phyloP scores from a whole-genome alignment of 176 grass and related monocot species.

The Dactylis glomerata region DNA sequence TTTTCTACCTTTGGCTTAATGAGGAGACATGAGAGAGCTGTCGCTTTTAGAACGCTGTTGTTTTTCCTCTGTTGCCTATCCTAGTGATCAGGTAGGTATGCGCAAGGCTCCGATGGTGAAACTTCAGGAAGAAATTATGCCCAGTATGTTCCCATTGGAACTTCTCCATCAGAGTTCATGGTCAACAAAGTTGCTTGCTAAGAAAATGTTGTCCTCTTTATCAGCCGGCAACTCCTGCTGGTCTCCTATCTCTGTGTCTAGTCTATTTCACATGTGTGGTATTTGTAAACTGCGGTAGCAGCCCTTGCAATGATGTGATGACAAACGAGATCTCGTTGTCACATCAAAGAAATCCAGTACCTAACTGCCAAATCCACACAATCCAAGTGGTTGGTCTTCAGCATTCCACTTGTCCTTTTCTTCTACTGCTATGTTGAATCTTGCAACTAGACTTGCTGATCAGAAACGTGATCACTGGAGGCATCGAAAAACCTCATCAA shows the following conservation, averaged over 20 bases:
- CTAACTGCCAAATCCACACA: slow-evolving; percentile 9
- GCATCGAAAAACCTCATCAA: slow-evolving; percentile 20
- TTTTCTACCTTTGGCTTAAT: background rate
- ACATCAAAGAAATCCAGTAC: slow-evolving; percentile 24
- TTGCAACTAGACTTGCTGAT: background rate
- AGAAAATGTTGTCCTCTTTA: slow-evolving; percentile 6
- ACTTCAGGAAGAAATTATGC: slow-evolving; percentile 25
- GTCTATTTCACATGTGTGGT: slow-evolving; percentile 14
- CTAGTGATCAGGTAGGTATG: background rate
- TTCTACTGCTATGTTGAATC: background rate
- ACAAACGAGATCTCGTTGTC: background rate
- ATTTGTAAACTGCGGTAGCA: background rate
- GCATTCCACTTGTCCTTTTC: slow-evolving; percentile 9
- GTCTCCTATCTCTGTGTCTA: background rate
- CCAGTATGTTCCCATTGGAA: background rate
- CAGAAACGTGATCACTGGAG: slow-evolving; percentile 12
- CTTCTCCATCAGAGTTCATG: slow-evolving; percentile 9
- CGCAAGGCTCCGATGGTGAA: background rate
- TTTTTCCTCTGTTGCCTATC: background rate
- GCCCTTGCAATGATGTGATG: slow-evolving; percentile 22
- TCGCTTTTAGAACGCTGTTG: background rate
- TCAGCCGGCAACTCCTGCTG: background rate
- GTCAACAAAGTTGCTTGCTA: slow-evolving; percentile 18
- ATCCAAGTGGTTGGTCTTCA: slow-evolving; percentile 18
- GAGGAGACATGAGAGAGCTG: background rate